These are phyloP conservation scores for Lipomyces mesembrius DNA, from an alignment of 805 yeast genomes.

Conservation along the genomic window DNA sequence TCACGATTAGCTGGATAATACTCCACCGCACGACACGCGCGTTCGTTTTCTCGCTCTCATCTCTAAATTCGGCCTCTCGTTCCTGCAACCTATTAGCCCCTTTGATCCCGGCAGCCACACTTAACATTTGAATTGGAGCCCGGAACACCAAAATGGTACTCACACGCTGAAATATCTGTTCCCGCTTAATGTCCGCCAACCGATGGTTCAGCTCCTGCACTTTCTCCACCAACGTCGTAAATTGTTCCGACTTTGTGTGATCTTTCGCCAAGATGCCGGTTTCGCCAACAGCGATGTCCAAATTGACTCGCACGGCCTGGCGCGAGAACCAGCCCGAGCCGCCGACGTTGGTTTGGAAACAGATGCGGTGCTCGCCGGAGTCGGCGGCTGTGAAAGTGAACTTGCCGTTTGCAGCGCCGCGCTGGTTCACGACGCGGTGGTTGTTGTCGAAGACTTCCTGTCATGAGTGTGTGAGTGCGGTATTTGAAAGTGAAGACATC, in stretches of 20 bases:
- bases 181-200: conserved; percentile 62
- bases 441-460: conserved; percentile 79
- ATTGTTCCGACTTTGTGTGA: conserved; percentile 52
- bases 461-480: conserved; percentile 36
- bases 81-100: conserved; percentile 35
- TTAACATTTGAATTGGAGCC: not conserved
- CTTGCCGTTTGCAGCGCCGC: conserved; percentile 62
- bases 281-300: conserved; percentile 74
- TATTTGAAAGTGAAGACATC: not conserved
- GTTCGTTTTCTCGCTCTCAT: conserved; percentile 77
- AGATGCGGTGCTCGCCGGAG: conserved; percentile 82
- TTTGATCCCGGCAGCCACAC: not conserved
- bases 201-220: conserved; percentile 62
- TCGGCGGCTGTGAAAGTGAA: conserved; percentile 83
- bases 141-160: conserved; percentile 10
- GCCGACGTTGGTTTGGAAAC: conserved; percentile 61
- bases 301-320: conserved; percentile 64
- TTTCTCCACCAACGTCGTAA: conserved; percentile 54
- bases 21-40: conserved; percentile 75
- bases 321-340: conserved; percentile 65
- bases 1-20: conserved; percentile 67
- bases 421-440: conserved; percentile 76
- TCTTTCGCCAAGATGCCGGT: conserved; percentile 61
- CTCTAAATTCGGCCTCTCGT: conserved; percentile 76
- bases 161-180: conserved; percentile 63